Evolutionary conservation across 257 asterid species (phyloP).

Genomic region (Paulownia fortunei): DNA sequence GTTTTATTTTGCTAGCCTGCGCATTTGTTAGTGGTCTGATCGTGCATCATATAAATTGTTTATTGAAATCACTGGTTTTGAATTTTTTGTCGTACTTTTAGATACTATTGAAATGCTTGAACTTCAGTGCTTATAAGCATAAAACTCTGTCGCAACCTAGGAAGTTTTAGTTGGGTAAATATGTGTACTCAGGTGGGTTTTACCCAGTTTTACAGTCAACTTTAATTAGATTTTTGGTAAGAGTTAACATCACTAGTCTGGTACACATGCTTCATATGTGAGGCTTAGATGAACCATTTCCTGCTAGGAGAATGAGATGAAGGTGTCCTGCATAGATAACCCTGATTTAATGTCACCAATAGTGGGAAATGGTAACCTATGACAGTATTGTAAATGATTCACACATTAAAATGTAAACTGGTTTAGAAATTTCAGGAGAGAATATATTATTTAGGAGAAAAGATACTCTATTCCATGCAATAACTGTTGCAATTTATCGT

Average conservation of each 20-base stretch:
- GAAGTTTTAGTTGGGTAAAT: not conserved
- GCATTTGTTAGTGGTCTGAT: not conserved
- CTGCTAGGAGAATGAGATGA: not conserved
- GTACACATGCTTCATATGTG: constrained; percentile 3
- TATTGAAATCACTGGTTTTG: not conserved
- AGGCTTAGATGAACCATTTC: not conserved
- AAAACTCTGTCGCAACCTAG: constrained; percentile 1
- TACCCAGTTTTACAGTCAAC: not conserved
- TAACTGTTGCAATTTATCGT: not conserved
- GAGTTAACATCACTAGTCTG: not conserved
- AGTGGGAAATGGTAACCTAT: not conserved
- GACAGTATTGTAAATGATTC: not conserved
- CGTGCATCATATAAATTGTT: not conserved
- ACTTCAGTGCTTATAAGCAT: not conserved
- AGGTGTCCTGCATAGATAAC: not conserved
- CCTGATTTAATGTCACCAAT: not conserved
- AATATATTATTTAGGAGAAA: not conserved
- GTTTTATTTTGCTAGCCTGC: not conserved
- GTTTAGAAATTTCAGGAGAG: not conserved
- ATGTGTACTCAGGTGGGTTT: not conserved
- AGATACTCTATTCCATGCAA: not conserved
- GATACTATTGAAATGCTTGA: not conserved
- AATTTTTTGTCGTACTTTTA: not conserved
- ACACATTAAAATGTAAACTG: not conserved
- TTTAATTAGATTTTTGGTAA: not conserved